These are phyloP conservation scores for Sideroxylon spinosum DNA, from an alignment of 179 eudicot genomes.

Conservation along the genomic window DNA sequence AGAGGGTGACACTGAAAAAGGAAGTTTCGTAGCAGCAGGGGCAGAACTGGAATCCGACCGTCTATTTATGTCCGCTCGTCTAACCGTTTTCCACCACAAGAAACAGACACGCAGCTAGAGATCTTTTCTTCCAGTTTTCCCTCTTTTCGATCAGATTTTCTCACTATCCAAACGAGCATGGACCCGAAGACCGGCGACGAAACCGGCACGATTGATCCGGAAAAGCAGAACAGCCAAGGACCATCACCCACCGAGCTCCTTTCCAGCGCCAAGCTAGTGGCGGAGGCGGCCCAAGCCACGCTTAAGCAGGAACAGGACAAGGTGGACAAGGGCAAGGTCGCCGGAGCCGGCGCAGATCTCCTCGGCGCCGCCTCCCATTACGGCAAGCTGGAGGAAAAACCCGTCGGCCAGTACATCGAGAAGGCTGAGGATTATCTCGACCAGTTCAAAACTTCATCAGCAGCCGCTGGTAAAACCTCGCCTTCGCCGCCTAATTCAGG, in stretches of 20 bases:
- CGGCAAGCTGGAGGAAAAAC: slow-evolving; percentile 39
- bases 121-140: background rate
- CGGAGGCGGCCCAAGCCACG: slow-evolving; percentile 39
- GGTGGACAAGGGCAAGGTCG: slow-evolving; percentile 35
- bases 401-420: slow-evolving; percentile 36
- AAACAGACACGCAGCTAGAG: no score
- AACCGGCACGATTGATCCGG: slow-evolving; percentile 1
- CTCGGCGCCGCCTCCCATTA: slow-evolving; percentile 38
- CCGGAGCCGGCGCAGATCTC: slow-evolving; percentile 51
- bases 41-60: background rate
- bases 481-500: background rate
- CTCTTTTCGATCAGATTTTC: background rate
- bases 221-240: slow-evolving; percentile 2
- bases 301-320: slow-evolving; percentile 7
- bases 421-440: slow-evolving; percentile 53
- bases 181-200: slow-evolving; percentile 28
- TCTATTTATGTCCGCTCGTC: background rate
- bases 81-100: background rate
- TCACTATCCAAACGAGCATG: background rate
- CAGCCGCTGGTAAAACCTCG: background rate
- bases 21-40: background rate
- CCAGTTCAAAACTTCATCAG: slow-evolving; percentile 16
- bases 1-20: background rate
- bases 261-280: slow-evolving; percentile 46
- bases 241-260: slow-evolving; percentile 28